A percentile compares a stretch with the other conserved stretches of the same genome.
phyloP scores from a whole-genome alignment of 352 stramenopile species.

The Phytopythium litorale region DNA sequence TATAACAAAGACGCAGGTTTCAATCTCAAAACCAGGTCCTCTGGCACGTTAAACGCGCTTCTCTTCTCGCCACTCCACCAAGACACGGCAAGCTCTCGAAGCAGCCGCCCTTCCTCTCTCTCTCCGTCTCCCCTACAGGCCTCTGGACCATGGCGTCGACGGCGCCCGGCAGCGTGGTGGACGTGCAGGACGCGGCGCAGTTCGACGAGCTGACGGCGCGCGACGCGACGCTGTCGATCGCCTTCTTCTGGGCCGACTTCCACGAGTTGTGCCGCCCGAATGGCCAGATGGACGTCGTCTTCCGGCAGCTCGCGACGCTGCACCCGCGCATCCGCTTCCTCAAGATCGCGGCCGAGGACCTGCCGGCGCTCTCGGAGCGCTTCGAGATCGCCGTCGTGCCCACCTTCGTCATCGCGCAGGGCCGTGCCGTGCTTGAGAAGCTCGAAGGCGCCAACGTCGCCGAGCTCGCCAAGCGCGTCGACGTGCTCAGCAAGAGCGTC shows the following conservation, averaged over 20 bases:
- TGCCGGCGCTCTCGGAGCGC: constrained; percentile 79
- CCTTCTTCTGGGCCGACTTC: constrained; percentile 87
- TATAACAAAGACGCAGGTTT: too few relatives aligned
- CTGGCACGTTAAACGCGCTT: too few relatives aligned
- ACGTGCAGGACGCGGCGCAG: constrained; percentile 63
- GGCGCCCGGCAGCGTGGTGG: constrained; percentile 61
- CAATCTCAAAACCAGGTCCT: too few relatives aligned
- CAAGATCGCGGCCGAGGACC: constrained; percentile 83
- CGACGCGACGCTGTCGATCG: constrained; percentile 72
- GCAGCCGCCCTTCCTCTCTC: not conserved
- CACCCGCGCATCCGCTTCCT: constrained; percentile 83
- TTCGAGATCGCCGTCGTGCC: constrained; percentile 92
- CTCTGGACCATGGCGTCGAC: constrained; percentile 17
- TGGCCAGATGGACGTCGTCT: constrained; percentile 81
- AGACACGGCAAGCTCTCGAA: not conserved
- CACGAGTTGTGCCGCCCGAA: constrained; percentile 80
- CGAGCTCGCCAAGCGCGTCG: constrained; percentile 79
- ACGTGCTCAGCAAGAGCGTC: constrained; percentile 81
- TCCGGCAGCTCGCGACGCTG: constrained; percentile 75
- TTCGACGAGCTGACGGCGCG: constrained; percentile 75
- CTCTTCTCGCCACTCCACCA: too few relatives aligned
- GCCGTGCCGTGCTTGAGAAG: constrained; percentile 74
- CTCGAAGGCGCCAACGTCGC: constrained; percentile 81
- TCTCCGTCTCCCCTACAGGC: not conserved
- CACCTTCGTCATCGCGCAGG: constrained; percentile 90